A percentile compares a stretch with the other conserved stretches of the same genome.
Conservation (phyloP, 345 rosid species). For the Salix suchowensis region DNA sequence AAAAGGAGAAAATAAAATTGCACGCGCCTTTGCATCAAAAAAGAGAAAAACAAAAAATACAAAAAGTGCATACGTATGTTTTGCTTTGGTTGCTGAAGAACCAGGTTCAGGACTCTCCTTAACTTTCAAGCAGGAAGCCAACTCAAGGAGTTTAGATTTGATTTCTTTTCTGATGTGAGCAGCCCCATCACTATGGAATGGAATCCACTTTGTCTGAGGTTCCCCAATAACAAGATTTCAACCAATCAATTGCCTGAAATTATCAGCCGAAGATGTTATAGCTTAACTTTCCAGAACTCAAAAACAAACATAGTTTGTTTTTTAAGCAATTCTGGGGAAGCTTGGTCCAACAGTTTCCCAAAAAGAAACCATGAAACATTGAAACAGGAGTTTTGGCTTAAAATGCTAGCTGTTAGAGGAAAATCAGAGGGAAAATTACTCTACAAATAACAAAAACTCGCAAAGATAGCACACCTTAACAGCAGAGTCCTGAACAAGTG, state of each 20-base stretch:
- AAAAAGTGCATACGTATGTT: slow-evolving; percentile 26
- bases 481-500: slow-evolving; percentile 67
- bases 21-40: background rate
- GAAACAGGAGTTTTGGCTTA: background rate
- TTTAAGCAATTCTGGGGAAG: background rate
- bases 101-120: slow-evolving; percentile 35
- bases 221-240: slow-evolving; percentile 82
- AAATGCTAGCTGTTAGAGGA: background rate
- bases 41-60: background rate
- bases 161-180: slow-evolving; percentile 53
- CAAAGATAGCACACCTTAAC: slow-evolving; percentile 40
- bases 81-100: slow-evolving; percentile 39
- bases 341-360: background rate
- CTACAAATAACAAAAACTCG: background rate
- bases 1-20: background rate
- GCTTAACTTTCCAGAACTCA: background rate
- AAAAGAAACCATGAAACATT: background rate
- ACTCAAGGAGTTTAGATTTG: slow-evolving; percentile 51
- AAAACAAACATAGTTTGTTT: background rate
- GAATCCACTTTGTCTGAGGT: slow-evolving; percentile 62
- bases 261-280: slow-evolving; percentile 2
- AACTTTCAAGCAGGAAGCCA: slow-evolving; percentile 45
- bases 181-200: slow-evolving; percentile 45
- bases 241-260: slow-evolving; percentile 81
- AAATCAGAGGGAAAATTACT: background rate